Percentiles rank a stretch among this genome's conserved stretches.
These are phyloP conservation scores for Stenocarpella maydis DNA, from an alignment of 2,329 filamentous ascomycete genomes.

Conservation along the genomic window DNA sequence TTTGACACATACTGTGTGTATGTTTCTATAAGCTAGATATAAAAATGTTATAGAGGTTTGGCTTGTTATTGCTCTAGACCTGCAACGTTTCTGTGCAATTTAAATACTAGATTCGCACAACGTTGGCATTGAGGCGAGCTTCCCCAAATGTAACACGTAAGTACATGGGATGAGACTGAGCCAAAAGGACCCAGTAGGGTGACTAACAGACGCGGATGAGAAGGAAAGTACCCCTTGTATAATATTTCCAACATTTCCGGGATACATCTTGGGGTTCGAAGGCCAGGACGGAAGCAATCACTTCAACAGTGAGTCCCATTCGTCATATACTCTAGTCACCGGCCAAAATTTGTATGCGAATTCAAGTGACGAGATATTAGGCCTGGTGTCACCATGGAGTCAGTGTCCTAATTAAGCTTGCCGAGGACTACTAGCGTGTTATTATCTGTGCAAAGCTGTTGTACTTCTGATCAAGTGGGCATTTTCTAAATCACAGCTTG, in stretches of 20 bases:
- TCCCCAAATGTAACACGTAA: too few species aligned
- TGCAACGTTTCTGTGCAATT: background rate
- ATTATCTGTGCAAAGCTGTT: too few species aligned
- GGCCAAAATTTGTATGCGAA: background rate
- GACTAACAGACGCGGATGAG: background rate
- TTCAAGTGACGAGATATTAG: background rate
- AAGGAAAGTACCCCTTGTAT: background rate
- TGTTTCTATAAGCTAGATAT: background rate
- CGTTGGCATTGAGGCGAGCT: background rate
- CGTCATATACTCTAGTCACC: background rate
- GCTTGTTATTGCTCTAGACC: rapidly evolving
- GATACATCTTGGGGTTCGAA: too few species aligned
- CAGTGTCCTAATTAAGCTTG: background rate
- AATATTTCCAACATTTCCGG: background rate
- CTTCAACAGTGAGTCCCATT: background rate
- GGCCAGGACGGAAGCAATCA: background rate
- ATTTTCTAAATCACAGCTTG: background rate
- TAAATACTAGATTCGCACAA: background rate
- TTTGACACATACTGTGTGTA: conserved; percentile 11
- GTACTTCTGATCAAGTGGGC: too few species aligned
- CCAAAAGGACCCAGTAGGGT: background rate
- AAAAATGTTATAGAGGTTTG: background rate
- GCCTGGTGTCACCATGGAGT: too few species aligned
- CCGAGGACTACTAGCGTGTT: background rate
- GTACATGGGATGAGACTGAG: too few species aligned